These are phyloP conservation scores for Elaeis oleifera DNA, from an alignment of 202 grass and related monocot species.

Conservation along the genomic window DNA sequence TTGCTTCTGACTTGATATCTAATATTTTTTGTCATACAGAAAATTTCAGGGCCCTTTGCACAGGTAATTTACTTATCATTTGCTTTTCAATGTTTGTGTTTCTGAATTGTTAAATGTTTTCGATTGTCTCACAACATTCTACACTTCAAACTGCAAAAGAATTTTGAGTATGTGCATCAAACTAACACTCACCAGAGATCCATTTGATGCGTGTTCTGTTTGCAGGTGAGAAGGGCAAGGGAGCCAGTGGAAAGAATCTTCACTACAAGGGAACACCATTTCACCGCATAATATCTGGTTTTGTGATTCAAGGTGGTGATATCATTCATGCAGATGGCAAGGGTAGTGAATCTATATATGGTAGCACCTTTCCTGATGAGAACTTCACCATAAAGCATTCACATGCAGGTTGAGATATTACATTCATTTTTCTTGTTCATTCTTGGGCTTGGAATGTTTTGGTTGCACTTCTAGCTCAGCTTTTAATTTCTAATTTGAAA, in stretches of 20 bases:
- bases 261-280: constrained; percentile 86
- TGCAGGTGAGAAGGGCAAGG: constrained; percentile 70
- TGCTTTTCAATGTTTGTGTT: neutral
- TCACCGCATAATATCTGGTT: constrained; percentile 82
- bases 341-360: constrained; percentile 79
- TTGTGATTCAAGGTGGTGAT: constrained; percentile 97
- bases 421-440: neutral
- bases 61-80: constrained; percentile 42
- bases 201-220: constrained; percentile 1
- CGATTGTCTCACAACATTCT: too few relatives aligned
- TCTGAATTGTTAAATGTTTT: too few relatives aligned
- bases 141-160: too few relatives aligned
- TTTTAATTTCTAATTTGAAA: too few relatives aligned
- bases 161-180: too few relatives aligned
- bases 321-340: constrained; percentile 61
- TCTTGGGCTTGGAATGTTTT: neutral
- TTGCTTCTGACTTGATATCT: too few relatives aligned
- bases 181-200: too few relatives aligned
- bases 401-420: constrained; percentile 50
- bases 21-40: constrained; percentile 37
- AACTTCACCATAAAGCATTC: constrained; percentile 87
- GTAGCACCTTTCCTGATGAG: constrained; percentile 72
- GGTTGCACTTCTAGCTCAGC: too few relatives aligned
- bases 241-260: constrained; percentile 58
- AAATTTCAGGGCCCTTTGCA: constrained; percentile 95